phyloP scores from a whole-genome alignment of 805 yeast genomes.

The Zygosaccharomyces lentus region DNA sequence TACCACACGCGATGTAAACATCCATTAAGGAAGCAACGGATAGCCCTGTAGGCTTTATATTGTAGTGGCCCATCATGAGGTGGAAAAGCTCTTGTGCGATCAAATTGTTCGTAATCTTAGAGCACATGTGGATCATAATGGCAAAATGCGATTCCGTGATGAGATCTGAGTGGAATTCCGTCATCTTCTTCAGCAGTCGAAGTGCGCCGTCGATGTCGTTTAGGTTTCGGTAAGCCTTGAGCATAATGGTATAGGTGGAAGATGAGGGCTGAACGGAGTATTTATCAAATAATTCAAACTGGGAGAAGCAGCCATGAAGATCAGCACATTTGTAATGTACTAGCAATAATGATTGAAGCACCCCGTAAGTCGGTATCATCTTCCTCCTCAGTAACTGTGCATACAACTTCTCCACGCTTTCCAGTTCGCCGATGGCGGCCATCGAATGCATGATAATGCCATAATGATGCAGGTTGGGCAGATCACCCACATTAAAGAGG shows the following conservation, averaged over 20 bases:
- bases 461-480: slow-evolving; percentile 54
- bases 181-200: slow-evolving; percentile 29
- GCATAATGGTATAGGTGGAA: slow-evolving; percentile 27
- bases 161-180: slow-evolving; percentile 15
- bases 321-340: slow-evolving; percentile 27
- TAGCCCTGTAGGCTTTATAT: slow-evolving; percentile 27
- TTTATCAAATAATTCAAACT: slow-evolving; percentile 30
- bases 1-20: slow-evolving; percentile 24
- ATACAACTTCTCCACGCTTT: slow-evolving; percentile 48
- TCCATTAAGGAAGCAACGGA: slow-evolving; percentile 28
- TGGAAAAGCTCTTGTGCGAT: slow-evolving; percentile 32
- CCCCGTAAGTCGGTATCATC: slow-evolving; percentile 41
- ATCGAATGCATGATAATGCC: slow-evolving; percentile 57
- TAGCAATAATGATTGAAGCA: slow-evolving; percentile 28
- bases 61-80: slow-evolving; percentile 29
- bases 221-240: slow-evolving; percentile 26
- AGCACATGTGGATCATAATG: slow-evolving; percentile 26
- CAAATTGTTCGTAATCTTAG: slow-evolving; percentile 24
- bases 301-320: slow-evolving; percentile 24
- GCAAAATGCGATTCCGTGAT: slow-evolving; percentile 28
- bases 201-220: slow-evolving; percentile 32
- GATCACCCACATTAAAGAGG: slow-evolving; percentile 48
- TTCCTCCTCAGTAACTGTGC: slow-evolving; percentile 43
- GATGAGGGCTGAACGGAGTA: slow-evolving; percentile 28
- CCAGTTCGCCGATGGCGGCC: slow-evolving; percentile 46